Evolutionary conservation across 2,329 filamentous ascomycete genomes (phyloP), one percentile per base, ranked within the genome.

Genomic region (Emmonsia crescens): DNA sequence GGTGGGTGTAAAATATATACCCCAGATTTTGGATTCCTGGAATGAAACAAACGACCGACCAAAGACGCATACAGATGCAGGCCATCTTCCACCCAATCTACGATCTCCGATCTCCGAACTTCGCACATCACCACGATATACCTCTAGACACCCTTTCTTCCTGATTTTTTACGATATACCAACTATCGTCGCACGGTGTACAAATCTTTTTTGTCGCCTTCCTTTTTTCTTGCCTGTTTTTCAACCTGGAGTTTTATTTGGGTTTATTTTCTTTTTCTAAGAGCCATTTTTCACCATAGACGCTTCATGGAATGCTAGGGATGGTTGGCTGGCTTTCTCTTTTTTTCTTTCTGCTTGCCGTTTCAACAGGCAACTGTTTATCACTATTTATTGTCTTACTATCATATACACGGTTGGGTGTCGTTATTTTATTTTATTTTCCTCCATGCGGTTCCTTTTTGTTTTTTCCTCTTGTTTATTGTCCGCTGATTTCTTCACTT

Each of bases 291-390:
- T 40, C n/a, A 38, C 8, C 2, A 55, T 52, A 55, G 52, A 55
- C 19, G 52, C 27, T 55, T 27, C 33, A 16, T 24, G 19, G 16
- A 52, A 33, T 12, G 12, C 21, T 21, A 27, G 49, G 29, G 8
- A 12, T 24, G n/a, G n/a, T n/a, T 33, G 21, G 46, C 21, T 48
- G 21, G 31, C 14, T 54, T n/a, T 21, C 19, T 38, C 12, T 33
- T 10, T 33, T 10, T 40, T 14, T 38, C 40, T 55, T 38, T 38
- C 2, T 19, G 8, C 8, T 38, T 10, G 56, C 56, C 56, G 46
- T 21, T 58, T 58, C 56, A 58, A 52, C 58, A 60, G 58, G 58
- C 44, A 29, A 12, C 38, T 38, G 27, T 33, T 52, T 52, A 33
- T 24, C 6, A 6, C 42, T 57, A 21, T 21, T 29, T 42, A 27